A percentile compares a stretch with the other conserved stretches of the same genome.
phyloP scores from a whole-genome alignment of 2,329 filamentous ascomycete species.

The Trichoderma brevicompactum region DNA sequence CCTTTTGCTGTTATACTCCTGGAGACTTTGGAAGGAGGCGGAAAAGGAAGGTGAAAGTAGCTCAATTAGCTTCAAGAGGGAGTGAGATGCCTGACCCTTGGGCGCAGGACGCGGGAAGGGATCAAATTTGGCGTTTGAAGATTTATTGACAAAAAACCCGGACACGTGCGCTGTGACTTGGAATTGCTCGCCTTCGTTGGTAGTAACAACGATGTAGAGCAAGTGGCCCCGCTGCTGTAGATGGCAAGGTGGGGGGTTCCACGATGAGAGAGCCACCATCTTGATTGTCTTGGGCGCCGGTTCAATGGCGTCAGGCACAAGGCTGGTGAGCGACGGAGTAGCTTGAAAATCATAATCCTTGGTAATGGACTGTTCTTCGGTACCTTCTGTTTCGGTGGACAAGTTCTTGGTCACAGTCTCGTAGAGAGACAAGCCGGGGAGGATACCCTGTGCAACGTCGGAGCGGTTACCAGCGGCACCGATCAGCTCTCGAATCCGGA shows the following conservation, averaged over 20 bases:
- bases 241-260: slow-evolving; percentile 95
- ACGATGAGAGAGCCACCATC: slow-evolving; percentile 82
- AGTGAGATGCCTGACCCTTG: slow-evolving; percentile 81
- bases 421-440: slow-evolving; percentile 83
- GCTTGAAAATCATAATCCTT: slow-evolving; percentile 78
- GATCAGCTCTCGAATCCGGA: slow-evolving; percentile 89
- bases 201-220: slow-evolving; percentile 85
- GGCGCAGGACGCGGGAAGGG: slow-evolving; percentile 78
- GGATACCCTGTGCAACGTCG: slow-evolving; percentile 83
- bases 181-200: slow-evolving; percentile 91
- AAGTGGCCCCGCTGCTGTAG: slow-evolving; percentile 90
- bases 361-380: slow-evolving; percentile 49
- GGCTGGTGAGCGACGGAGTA: slow-evolving; percentile 67
- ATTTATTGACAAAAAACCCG: slow-evolving; percentile 97
- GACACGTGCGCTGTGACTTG: slow-evolving; percentile 93
- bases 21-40: slow-evolving; percentile 73
- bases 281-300: slow-evolving; percentile 88
- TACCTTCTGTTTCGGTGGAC: slow-evolving; percentile 45
- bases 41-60: slow-evolving; percentile 84
- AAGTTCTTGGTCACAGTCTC: slow-evolving; percentile 68
- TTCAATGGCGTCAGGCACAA: slow-evolving; percentile 70
- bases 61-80: slow-evolving; percentile 77
- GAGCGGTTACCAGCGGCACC: slow-evolving; percentile 88
- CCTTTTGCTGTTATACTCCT: slow-evolving; percentile 81
- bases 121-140: slow-evolving; percentile 92